Base-by-base conservation (phyloP, 768 basidiomycete species). In the Boletus sp. region DNA sequence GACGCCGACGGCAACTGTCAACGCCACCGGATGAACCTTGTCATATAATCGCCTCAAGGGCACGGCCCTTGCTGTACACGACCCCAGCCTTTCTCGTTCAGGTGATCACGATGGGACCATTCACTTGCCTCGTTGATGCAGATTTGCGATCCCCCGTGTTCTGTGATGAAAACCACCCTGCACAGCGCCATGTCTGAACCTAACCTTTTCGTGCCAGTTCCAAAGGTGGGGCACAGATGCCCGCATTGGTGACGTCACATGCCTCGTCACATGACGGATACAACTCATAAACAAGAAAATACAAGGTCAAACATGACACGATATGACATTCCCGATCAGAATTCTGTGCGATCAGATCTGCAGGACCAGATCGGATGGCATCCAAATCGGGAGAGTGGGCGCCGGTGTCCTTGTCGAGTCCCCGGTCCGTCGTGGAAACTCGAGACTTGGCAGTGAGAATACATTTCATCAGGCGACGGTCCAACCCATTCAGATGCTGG, bases 271-370 rank as follows among this genome's bases (percentile, higher is more conserved):
- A 65, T 63, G 66, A 65, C 56, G 12, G 51, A 56, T 56, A 55
- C 47, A 39, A 46, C 32, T 24, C 24, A 47, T 54, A 64, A 64
- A 62, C 42, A 65, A 5, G 32, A 50, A 39, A 55, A 64, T 51
- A 60, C 62, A 68, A 50, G 47, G 32, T 54, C 61, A 64, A 59
- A 68, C 29, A 61, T 28, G 50, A n/a, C 47, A 62, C 30, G 58
- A 59, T 45, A 57, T 44, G 57, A 57, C 59, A 66, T 62, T 49
- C 64, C 70, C 70, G 71, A 71, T 71, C 70, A 71, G 64, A 71
- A 73, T 71, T 73, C 70, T 66, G 57, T 56, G 28, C 57, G 70
- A 69, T 73, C 67, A 55, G 67, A 71, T 71, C 71, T 63, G 47
- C 62, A 33, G 1, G 30, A 20, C 58, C 66, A 56, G 64, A 70